These are phyloP conservation scores for Scedosporium aurantiacum DNA, from an alignment of 2,329 filamentous ascomycete genomes.

Conservation along the genomic window DNA sequence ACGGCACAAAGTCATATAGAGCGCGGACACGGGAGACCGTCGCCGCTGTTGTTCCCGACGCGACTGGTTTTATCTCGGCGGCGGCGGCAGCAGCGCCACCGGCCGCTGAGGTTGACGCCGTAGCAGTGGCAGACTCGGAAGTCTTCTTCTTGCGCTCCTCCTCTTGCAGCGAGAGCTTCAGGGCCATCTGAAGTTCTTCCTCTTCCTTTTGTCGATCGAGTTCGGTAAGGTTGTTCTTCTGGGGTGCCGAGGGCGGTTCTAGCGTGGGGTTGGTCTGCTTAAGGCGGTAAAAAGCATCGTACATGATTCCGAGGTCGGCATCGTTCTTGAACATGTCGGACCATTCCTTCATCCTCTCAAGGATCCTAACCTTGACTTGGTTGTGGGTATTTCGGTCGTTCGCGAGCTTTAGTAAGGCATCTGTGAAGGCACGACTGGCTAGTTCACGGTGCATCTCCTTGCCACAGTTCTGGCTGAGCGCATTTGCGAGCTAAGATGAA, in stretches of 20 bases:
- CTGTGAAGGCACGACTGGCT: constrained; percentile 85
- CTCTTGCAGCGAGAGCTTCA: constrained; percentile 86
- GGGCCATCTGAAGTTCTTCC: constrained; percentile 90
- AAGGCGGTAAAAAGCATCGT: constrained; percentile 80
- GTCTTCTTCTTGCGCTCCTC: constrained; percentile 52
- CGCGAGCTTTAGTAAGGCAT: constrained; percentile 80
- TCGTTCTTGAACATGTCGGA: constrained; percentile 86
- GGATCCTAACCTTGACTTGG: constrained; percentile 92
- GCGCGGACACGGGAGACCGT: constrained; percentile 92
- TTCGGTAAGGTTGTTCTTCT: constrained; percentile 85
- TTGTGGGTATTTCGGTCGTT: constrained; percentile 92
- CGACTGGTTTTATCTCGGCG: constrained; percentile 45
- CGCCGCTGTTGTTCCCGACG: constrained; percentile 76
- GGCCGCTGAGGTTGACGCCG: constrained; percentile 23
- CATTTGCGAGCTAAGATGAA: constrained; percentile 61
- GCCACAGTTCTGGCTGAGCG: constrained; percentile 85
- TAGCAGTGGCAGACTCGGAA: constrained; percentile 23
- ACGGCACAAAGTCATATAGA: constrained; percentile 88
- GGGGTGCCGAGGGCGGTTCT: constrained; percentile 82
- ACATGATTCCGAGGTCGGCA: constrained; percentile 92
- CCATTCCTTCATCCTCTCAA: constrained; percentile 96
- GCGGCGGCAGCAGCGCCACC: constrained; percentile 20
- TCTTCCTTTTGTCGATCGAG: constrained; percentile 89
- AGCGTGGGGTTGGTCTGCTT: constrained; percentile 79
- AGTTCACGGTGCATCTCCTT: constrained; percentile 79